A percentile compares a stretch with the other conserved stretches of the same genome.
phyloP scores from a whole-genome alignment of 371 early-diverging fungal species.

The Rhizomucor miehei region DNA sequence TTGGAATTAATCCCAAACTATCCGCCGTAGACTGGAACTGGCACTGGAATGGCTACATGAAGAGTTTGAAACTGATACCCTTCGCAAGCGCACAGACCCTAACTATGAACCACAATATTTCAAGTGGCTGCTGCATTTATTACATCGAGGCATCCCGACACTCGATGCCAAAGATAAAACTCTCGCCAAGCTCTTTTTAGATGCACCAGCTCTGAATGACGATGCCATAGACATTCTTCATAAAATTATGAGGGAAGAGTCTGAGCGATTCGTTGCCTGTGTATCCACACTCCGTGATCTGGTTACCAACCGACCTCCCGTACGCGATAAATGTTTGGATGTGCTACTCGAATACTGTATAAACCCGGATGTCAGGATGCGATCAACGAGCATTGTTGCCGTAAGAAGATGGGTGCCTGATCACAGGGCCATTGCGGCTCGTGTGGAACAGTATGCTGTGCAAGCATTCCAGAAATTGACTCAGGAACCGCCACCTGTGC shows the following conservation, averaged over 20 bases:
- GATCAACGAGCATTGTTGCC: slow-evolving; percentile 56
- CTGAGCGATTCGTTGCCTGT: slow-evolving; percentile 40
- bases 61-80: slow-evolving; percentile 29
- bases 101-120: slow-evolving; percentile 28
- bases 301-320: slow-evolving; percentile 24
- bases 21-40: slow-evolving; percentile 29
- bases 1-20: too few relatives aligned
- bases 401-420: slow-evolving; percentile 64
- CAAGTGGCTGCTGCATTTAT: slow-evolving; percentile 30
- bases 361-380: slow-evolving; percentile 34
- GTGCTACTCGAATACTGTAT: slow-evolving; percentile 37
- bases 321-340: slow-evolving; percentile 29
- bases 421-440: slow-evolving; percentile 40
- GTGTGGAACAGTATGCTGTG: slow-evolving; percentile 53
- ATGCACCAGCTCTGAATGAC: slow-evolving; percentile 39
- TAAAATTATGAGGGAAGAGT: slow-evolving; percentile 25
- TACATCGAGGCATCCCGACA: slow-evolving; percentile 27
- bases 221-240: slow-evolving; percentile 26
- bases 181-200: slow-evolving; percentile 34
- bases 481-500: slow-evolving; percentile 19
- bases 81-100: slow-evolving; percentile 5
- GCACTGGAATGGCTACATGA: slow-evolving; percentile 45
- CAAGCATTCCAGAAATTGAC: slow-evolving; percentile 37
- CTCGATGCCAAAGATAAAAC: slow-evolving; percentile 35
- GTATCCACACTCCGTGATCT: slow-evolving; percentile 37